These are phyloP conservation scores for Oehlia diaphana DNA, from an alignment of 192 early-diverging fungal species.

Conservation along the genomic window DNA sequence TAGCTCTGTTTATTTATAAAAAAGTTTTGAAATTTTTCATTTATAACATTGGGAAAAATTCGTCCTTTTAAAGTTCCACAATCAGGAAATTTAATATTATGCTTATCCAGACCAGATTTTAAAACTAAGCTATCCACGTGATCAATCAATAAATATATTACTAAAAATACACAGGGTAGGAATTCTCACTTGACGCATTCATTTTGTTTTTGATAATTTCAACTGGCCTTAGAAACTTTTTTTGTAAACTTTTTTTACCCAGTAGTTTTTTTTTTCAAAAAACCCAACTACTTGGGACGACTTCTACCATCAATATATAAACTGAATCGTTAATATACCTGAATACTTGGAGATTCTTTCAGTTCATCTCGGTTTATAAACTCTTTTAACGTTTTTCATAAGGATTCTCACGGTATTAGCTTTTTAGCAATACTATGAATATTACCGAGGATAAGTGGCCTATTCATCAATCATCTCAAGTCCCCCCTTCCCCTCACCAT, in stretches of 20 bases:
- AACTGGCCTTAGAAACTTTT: neutral
- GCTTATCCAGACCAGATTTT: too few relatives aligned
- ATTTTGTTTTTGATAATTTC: conserved; percentile 1
- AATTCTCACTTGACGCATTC: neutral
- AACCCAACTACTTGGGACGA: neutral
- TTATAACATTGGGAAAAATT: too few relatives aligned
- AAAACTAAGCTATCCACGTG: neutral
- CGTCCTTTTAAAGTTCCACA: too few relatives aligned
- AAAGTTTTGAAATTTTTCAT: too few relatives aligned
- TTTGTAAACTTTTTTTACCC: neutral
- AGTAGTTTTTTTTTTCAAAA: neutral
- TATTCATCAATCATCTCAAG: conserved; percentile 13
- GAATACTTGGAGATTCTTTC: neutral
- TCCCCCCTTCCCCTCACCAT: conserved; percentile 25
- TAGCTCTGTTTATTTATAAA: too few relatives aligned
- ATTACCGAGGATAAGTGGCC: conserved; percentile 26
- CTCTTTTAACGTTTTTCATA: neutral
- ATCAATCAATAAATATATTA: neutral
- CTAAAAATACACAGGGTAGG: neutral
- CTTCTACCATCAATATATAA: neutral
- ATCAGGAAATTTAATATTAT: too few relatives aligned
- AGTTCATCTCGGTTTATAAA: neutral
- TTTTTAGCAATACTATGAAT: conserved; percentile 14
- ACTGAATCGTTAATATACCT: neutral
- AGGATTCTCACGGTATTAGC: neutral